These are phyloP conservation scores for Tolypocladium tropicale DNA, from an alignment of 2,329 filamentous ascomycete species.

Conservation along the genomic window DNA sequence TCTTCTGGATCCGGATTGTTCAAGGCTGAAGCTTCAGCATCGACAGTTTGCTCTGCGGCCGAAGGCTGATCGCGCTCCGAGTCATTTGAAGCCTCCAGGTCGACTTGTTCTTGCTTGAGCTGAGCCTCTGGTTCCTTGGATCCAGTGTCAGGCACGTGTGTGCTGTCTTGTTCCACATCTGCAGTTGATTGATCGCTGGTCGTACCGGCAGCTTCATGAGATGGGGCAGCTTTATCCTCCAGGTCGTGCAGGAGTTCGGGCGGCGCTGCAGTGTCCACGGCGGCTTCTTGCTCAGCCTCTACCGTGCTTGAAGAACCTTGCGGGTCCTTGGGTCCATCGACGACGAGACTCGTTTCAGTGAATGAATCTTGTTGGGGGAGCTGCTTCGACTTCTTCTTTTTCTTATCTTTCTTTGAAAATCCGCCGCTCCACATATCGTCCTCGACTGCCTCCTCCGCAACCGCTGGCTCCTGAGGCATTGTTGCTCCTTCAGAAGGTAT, in stretches of 20 bases:
- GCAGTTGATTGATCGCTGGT: neutral
- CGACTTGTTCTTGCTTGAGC: neutral
- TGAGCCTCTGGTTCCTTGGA: neutral
- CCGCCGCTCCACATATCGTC: slow-evolving; percentile 4
- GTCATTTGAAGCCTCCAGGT: neutral
- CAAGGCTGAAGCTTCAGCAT: neutral
- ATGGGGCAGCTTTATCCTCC: neutral
- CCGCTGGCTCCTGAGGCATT: slow-evolving; percentile 4
- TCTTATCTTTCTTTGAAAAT: slow-evolving; percentile 16
- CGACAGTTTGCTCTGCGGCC: slow-evolving; percentile 1
- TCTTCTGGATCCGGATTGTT: slow-evolving; percentile 5
- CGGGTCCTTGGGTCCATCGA: neutral
- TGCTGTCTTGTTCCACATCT: neutral
- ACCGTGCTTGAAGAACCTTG: neutral
- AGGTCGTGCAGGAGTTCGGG: neutral
- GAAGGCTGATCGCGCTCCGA: neutral
- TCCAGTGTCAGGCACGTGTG: neutral
- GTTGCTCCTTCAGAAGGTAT: slow-evolving; percentile 4
- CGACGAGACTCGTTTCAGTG: slow-evolving; percentile 1
- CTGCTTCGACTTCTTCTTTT: slow-evolving; percentile 10
- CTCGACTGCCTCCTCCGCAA: slow-evolving; percentile 1
- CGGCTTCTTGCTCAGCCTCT: neutral
- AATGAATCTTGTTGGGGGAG: slow-evolving; percentile 1
- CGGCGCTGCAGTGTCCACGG: neutral
- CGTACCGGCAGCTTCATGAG: neutral